These are phyloP conservation scores for Bipolaris cookei DNA, from an alignment of 2,329 filamentous ascomycete species.

Conservation along the genomic window DNA sequence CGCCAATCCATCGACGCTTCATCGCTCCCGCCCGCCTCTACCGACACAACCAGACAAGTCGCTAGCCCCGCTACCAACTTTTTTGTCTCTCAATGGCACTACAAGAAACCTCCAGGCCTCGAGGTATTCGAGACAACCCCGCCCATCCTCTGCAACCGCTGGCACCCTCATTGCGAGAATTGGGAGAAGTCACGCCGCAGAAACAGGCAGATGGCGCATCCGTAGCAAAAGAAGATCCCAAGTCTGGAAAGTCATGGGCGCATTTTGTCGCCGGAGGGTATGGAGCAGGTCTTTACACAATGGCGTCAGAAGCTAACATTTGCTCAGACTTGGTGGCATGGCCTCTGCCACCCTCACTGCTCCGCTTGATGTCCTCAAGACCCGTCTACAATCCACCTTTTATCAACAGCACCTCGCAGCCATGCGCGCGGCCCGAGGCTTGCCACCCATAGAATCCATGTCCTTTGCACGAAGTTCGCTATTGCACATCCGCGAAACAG, in stretches of 20 bases:
- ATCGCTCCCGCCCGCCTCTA: slow-evolving; percentile 8
- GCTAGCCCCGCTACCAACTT: slow-evolving; percentile 16
- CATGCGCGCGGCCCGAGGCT: slow-evolving; percentile 65
- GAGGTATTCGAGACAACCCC: slow-evolving; percentile 36
- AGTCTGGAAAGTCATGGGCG: slow-evolving; percentile 78
- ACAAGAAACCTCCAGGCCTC: slow-evolving; percentile 41
- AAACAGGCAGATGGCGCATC: slow-evolving; percentile 49
- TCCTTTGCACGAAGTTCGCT: slow-evolving; percentile 69
- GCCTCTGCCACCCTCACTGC: slow-evolving; percentile 90
- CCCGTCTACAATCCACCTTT: slow-evolving; percentile 90
- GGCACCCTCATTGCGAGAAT: slow-evolving; percentile 64
- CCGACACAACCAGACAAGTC: neutral
- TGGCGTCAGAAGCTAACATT: slow-evolving; percentile 20
- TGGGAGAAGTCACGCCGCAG: slow-evolving; percentile 62
- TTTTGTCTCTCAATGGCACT: slow-evolving; percentile 43
- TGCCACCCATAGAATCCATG: slow-evolving; percentile 62
- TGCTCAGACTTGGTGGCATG: slow-evolving; percentile 81
- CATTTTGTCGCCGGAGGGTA: slow-evolving; percentile 93
- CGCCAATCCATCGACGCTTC: neutral
- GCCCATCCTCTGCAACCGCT: slow-evolving; percentile 37
- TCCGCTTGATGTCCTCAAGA: slow-evolving; percentile 92
- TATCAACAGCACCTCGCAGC: slow-evolving; percentile 83
- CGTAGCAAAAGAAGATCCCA: slow-evolving; percentile 48
- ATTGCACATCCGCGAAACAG: slow-evolving; percentile 82
- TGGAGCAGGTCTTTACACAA: slow-evolving; percentile 36